Percentiles rank a stretch among this genome's conserved stretches.
Conservation (phyloP, 371 early-diverging fungal genomes). For the Mucor ambiguus region DNA sequence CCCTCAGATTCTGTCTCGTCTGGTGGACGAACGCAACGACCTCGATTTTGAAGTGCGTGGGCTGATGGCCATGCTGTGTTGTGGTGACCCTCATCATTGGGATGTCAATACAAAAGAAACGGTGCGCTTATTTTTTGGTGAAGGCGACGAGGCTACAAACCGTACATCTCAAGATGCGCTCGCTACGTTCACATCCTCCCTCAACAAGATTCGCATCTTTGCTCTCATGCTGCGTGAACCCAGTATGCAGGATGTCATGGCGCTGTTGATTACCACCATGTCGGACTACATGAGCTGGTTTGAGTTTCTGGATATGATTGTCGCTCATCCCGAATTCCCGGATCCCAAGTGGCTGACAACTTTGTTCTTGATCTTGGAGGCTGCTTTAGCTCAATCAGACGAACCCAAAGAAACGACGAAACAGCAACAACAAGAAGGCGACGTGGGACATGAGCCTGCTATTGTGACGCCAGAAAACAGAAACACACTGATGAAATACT, state of each 20-base stretch:
- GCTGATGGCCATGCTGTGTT: constrained; percentile 26
- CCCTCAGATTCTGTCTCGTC: constrained; percentile 47
- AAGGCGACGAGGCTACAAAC: neutral
- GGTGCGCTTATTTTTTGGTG: constrained; percentile 9
- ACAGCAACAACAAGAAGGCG: neutral
- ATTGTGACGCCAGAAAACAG: constrained; percentile 10
- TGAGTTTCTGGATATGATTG: constrained; percentile 21
- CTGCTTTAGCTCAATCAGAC: constrained; percentile 57
- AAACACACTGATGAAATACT: constrained; percentile 25
- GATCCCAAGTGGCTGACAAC: constrained; percentile 62
- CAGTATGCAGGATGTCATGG: constrained; percentile 36
- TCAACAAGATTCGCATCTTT: constrained; percentile 52
- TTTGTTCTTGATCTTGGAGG: constrained; percentile 59
- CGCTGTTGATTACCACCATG: constrained; percentile 30
- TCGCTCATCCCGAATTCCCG: constrained; percentile 11
- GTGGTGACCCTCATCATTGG: constrained; percentile 8
- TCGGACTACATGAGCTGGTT: constrained; percentile 25
- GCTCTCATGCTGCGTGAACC: constrained; percentile 63
- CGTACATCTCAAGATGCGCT: neutral
- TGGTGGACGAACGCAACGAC: constrained; percentile 62
- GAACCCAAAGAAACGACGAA: constrained; percentile 38
- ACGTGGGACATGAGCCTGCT: constrained; percentile 5
- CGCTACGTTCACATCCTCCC: constrained; percentile 12
- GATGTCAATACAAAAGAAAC: constrained; percentile 12
- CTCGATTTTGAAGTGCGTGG: constrained; percentile 67